Conservation (phyloP, 164 flowering plant species). For the Nelumbo lutea region DNA sequence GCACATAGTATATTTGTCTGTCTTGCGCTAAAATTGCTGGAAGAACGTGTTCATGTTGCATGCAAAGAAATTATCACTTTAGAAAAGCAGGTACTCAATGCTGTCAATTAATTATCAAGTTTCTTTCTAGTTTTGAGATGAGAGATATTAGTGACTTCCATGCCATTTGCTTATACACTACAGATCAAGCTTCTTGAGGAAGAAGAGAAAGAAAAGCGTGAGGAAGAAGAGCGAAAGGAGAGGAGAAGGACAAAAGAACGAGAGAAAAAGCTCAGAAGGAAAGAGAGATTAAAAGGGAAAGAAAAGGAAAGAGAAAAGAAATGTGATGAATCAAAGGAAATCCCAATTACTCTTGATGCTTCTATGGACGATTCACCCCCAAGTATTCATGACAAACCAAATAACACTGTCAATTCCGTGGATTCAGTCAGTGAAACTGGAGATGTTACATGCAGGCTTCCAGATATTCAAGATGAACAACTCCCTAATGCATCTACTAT, state of each 20-base stretch:
- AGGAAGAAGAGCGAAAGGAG: conserved; percentile 93
- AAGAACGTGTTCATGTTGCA: conserved; percentile 93
- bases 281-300: conserved; percentile 82
- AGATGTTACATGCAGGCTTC: conserved; percentile 30
- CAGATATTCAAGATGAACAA: conserved; percentile 36
- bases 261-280: conserved; percentile 89
- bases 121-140: neutral
- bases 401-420: conserved; percentile 24
- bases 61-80: conserved; percentile 93
- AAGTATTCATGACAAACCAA: conserved; percentile 37
- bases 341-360: conserved; percentile 23
- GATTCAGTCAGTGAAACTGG: conserved; percentile 47
- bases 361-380: conserved; percentile 32
- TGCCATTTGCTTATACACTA: conserved; percentile 28
- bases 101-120: conserved; percentile 1
- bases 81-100: conserved; percentile 76
- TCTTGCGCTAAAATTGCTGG: conserved; percentile 81
- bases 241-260: conserved; percentile 80
- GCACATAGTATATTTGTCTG: conserved; percentile 96
- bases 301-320: conserved; percentile 51
- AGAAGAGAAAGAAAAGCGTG: conserved; percentile 95
- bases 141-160: conserved; percentile 7
- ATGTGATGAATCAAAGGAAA: conserved; percentile 25
- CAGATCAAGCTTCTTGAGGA: conserved; percentile 98
- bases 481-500: conserved; percentile 24